These are phyloP conservation scores for Citrus unshiu DNA, from an alignment of 345 rosid genomes.

Conservation along the genomic window DNA sequence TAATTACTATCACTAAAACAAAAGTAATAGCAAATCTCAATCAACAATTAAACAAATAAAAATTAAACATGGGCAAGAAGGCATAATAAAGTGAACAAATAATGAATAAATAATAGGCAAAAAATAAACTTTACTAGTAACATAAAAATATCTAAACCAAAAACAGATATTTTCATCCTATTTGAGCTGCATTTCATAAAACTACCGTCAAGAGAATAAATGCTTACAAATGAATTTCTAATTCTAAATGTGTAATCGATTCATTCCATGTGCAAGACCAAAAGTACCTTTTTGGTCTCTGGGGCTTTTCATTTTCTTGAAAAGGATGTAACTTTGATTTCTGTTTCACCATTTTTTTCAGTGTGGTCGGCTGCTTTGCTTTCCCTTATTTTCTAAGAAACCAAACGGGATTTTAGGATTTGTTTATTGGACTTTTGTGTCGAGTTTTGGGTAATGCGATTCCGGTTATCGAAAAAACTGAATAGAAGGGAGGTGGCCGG, in stretches of 20 bases:
- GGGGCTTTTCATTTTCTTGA: background rate
- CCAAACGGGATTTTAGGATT: background rate
- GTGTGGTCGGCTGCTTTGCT: background rate
- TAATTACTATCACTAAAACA: background rate
- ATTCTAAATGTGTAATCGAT: background rate
- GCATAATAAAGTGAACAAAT: background rate
- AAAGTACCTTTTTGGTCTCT: conserved; percentile 1
- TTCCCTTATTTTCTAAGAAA: background rate
- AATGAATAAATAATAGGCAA: background rate
- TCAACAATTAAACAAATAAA: background rate
- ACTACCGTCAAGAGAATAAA: background rate
- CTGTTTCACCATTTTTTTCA: background rate
- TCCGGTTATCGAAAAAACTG: too few species aligned
- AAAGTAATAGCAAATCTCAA: background rate
- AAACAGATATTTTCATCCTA: background rate
- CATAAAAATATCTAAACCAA: background rate
- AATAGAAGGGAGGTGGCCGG: too few species aligned
- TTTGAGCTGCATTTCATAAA: background rate
- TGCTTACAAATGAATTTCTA: background rate
- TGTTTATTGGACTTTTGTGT: background rate
- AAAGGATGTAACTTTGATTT: background rate
- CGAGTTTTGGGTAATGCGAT: background rate
- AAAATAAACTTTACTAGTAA: background rate
- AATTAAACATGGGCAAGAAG: too few species aligned
- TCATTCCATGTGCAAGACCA: background rate